Evolutionary conservation across 2,329 filamentous ascomycete genomes (phyloP).

Genomic region (Botrytis fragariae): DNA sequence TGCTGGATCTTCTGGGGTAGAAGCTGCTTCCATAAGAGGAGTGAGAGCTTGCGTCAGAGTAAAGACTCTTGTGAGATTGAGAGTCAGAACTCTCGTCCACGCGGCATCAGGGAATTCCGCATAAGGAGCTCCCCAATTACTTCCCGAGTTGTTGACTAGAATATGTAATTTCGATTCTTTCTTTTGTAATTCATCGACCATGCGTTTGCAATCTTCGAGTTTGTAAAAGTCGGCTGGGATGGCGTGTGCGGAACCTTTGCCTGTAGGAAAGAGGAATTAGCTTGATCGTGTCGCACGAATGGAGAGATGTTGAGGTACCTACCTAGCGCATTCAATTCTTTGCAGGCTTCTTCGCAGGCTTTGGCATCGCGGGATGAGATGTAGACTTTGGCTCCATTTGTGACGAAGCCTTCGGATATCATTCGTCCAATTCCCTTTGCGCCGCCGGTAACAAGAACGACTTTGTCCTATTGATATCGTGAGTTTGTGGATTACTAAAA

Average conservation of each 20-base stretch:
- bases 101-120: conserved; percentile 57
- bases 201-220: conserved; percentile 55
- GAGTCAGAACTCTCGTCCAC: conserved; percentile 57
- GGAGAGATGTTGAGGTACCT: conserved; percentile 25
- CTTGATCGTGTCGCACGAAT: neutral
- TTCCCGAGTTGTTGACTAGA: conserved; percentile 65
- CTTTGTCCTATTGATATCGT: conserved; percentile 45
- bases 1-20: conserved; percentile 45
- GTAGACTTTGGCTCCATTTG: conserved; percentile 66
- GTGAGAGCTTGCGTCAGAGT: conserved; percentile 63
- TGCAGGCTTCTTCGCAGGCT: conserved; percentile 56
- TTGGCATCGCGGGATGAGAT: conserved; percentile 65
- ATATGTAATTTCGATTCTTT: conserved; percentile 56
- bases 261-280: conserved; percentile 25
- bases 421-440: conserved; percentile 65
- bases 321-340: conserved; percentile 54
- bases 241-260: conserved; percentile 54
- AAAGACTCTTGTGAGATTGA: conserved; percentile 63
- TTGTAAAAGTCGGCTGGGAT: conserved; percentile 62
- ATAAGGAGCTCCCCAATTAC: conserved; percentile 61
- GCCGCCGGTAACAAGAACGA: conserved; percentile 57
- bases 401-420: conserved; percentile 65
- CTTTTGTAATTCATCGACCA: conserved; percentile 56
- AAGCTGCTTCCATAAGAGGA: conserved; percentile 57
- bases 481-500: neutral